Evolutionary conservation across 352 stramenopile species (phyloP).

Genomic region (Phytophthora pisi): DNA sequence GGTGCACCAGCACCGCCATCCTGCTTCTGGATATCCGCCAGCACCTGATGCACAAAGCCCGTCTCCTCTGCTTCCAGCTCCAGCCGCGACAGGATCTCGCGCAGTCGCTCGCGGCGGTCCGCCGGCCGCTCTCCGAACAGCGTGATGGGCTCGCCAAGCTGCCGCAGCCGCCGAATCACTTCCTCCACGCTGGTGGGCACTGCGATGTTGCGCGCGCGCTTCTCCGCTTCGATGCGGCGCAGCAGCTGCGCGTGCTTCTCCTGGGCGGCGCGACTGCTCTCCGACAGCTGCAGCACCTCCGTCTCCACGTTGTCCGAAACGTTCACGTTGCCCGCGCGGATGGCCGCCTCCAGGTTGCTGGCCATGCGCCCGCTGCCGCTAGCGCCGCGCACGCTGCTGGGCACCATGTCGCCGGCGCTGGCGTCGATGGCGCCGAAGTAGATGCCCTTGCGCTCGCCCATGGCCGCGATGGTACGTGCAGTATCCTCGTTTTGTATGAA

Average conservation of each 20-base stretch:
- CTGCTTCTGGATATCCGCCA: slow-evolving; percentile 58
- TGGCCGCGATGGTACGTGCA: slow-evolving; percentile 12
- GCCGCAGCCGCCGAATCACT: slow-evolving; percentile 90
- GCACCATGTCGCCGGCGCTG: slow-evolving; percentile 41
- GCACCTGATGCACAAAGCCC: slow-evolving; percentile 62
- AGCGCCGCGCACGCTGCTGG: slow-evolving; percentile 43
- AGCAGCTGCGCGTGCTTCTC: slow-evolving; percentile 90
- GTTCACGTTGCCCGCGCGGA: slow-evolving; percentile 86
- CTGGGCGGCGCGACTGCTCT: slow-evolving; percentile 82
- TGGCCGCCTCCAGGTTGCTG: slow-evolving; percentile 67
- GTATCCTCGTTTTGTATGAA: slow-evolving; percentile 8
- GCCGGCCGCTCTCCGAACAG: slow-evolving; percentile 96
- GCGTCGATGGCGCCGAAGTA: slow-evolving; percentile 80
- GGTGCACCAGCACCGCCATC: slow-evolving; percentile 10
- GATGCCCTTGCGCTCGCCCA: slow-evolving; percentile 81
- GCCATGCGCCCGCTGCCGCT: slow-evolving; percentile 8
- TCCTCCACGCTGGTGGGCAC: slow-evolving; percentile 94
- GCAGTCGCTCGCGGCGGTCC: slow-evolving; percentile 94
- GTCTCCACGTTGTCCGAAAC: slow-evolving; percentile 75
- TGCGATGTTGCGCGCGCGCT: slow-evolving; percentile 87
- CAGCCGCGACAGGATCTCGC: slow-evolving; percentile 86
- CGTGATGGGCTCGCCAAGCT: slow-evolving; percentile 92
- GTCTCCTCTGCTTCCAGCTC: slow-evolving; percentile 78
- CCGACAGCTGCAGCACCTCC: slow-evolving; percentile 84
- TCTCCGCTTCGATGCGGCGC: slow-evolving; percentile 91